Evolutionary conservation across 352 stramenopile genomes (phyloP), one percentile per base, ranked within the genome.

Genomic region (Pythium angustatum): DNA sequence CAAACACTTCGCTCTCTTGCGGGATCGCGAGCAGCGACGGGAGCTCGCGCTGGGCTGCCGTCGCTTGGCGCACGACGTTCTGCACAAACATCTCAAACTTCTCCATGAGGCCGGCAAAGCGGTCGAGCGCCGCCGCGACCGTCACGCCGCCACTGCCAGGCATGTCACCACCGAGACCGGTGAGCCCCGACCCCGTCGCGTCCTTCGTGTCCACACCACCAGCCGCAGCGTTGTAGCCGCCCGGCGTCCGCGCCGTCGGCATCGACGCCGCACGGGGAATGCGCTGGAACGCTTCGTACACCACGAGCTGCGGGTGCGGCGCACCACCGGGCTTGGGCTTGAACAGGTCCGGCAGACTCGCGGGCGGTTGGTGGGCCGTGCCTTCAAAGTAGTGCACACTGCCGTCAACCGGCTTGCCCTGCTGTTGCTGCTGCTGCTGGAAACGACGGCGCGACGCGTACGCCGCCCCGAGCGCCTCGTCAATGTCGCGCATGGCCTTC

Each of bases 281-380:
- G 53, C 96, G 87, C 72, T 99, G 94, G 72, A 99, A 99, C 14
- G 95, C 96, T 63, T 99, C 97, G 69, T 99, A 99, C 22, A 99
- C 94, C 6, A 98, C 81, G 33, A 99, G 85, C 67, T 99, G 97
- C 47, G 97, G 86, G 22, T 90, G 79, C 19, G 88, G 81, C 26
- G 99, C 87, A 27, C 97, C 96, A 34, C 86, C 87, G 33, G 90
- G 77, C 71, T 98, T 98, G 2, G 96, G 96, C 66, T 97, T 95
- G 36, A 99, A 93, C 11, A 93, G 73, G 22, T 99, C 96, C 19
- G 96, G 97, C 40, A 99, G 77, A 10, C 79, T 88, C 24, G 77
- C 66, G 7, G 87, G 84, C 43, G 75, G 87, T 53, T 92, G 83
- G 50, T 89, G 78, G 8, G 77, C 60, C 5, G 77, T 74, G 2